phyloP scores from a whole-genome alignment of 2,329 filamentous ascomycete species.

The Davidsoniella virescens region DNA sequence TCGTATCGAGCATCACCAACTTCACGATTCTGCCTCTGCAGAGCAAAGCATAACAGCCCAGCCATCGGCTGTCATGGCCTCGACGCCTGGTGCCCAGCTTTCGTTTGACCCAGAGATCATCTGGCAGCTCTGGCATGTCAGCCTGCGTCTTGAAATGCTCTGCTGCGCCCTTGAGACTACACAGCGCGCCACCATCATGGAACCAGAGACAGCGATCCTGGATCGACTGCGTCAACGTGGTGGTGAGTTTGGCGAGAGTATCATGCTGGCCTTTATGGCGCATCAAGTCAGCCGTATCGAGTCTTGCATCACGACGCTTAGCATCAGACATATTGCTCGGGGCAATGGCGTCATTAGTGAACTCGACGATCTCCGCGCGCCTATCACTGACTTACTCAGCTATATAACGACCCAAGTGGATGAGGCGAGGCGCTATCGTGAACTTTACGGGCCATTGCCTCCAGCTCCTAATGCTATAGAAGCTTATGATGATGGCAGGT shows the following conservation, averaged over 20 bases:
- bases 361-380: constrained; percentile 57
- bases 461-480: too few species aligned
- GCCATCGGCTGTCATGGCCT: constrained; percentile 26
- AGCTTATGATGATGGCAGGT: too few species aligned
- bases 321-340: constrained; percentile 61
- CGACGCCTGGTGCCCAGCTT: constrained; percentile 46
- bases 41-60: constrained; percentile 25
- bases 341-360: constrained; percentile 46
- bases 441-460: constrained; percentile 30
- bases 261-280: constrained; percentile 78
- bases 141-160: constrained; percentile 78
- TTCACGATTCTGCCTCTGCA: constrained; percentile 16
- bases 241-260: constrained; percentile 75
- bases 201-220: constrained; percentile 63
- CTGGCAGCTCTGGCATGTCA: constrained; percentile 81
- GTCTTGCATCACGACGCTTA: constrained; percentile 56
- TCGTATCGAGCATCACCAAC: constrained; percentile 52
- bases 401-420: constrained; percentile 42
- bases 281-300: constrained; percentile 94
- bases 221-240: constrained; percentile 51
- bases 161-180: constrained; percentile 69
- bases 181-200: constrained; percentile 31
- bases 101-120: constrained; percentile 68
- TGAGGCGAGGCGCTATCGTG: constrained; percentile 47
- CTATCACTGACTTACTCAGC: constrained; percentile 55